Evolutionary conservation across 2,329 filamentous ascomycete species (phyloP).

Genomic region (Ampelomyces quisqualis): DNA sequence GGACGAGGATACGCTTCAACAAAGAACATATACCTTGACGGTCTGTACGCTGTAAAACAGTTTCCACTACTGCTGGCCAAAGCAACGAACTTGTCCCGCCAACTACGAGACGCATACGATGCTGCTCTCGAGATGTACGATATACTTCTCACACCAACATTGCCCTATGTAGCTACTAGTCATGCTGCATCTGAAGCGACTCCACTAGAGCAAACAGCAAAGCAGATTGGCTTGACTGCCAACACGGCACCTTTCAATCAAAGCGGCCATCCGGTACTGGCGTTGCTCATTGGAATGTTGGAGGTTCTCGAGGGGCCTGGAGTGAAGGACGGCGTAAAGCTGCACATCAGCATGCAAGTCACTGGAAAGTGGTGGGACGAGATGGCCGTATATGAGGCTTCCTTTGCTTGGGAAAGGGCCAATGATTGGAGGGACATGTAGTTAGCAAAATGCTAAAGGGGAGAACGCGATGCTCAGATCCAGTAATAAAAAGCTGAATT

Average conservation of each 20-base stretch:
- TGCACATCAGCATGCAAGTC: slow-evolving; percentile 59
- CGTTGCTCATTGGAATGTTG: slow-evolving; percentile 54
- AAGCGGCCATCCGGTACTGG: slow-evolving; percentile 58
- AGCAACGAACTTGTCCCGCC: slow-evolving; percentile 51
- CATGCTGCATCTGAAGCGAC: slow-evolving; percentile 45
- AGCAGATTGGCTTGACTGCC: slow-evolving; percentile 55
- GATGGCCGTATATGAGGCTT: slow-evolving; percentile 48
- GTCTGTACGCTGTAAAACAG: slow-evolving; percentile 48
- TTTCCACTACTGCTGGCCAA: slow-evolving; percentile 54
- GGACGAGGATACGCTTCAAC: slow-evolving; percentile 53
- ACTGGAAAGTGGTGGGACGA: slow-evolving; percentile 57
- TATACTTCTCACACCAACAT: slow-evolving; percentile 52
- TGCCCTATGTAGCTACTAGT: slow-evolving; percentile 51
- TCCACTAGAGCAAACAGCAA: slow-evolving; percentile 51
- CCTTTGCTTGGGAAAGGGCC: slow-evolving; percentile 51
- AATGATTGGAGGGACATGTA: slow-evolving; percentile 49
- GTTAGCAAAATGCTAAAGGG: no score
- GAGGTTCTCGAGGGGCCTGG: slow-evolving; percentile 44
- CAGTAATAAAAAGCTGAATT: no score
- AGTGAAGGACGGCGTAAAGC: slow-evolving; percentile 21
- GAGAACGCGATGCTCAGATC: no score
- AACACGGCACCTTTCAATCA: slow-evolving; percentile 61
- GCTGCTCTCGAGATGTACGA: slow-evolving; percentile 46
- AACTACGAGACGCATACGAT: slow-evolving; percentile 53
- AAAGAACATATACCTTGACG: slow-evolving; percentile 58